These are phyloP conservation scores for Linaria vulgaris DNA, from an alignment of 257 asterid species.

Conservation along the genomic window DNA sequence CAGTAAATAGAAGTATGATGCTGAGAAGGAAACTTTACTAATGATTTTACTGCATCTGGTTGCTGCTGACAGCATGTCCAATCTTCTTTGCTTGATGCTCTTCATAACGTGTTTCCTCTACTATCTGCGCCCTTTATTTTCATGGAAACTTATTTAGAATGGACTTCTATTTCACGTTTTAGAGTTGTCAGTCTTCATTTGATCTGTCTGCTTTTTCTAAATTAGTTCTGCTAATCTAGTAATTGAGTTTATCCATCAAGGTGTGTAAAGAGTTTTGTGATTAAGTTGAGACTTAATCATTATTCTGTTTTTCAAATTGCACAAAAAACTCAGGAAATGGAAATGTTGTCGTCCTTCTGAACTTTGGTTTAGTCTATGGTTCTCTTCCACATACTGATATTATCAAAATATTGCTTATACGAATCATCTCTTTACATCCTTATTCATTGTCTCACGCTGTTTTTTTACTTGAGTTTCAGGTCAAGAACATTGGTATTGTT, in stretches of 20 bases:
- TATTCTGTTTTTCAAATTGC: conserved; percentile 12
- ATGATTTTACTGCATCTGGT: too few relatives aligned
- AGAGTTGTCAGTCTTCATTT: not conserved
- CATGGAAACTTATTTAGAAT: conserved; percentile 15
- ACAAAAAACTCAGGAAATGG: conserved; percentile 8
- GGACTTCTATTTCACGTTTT: conserved; percentile 1
- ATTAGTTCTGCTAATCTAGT: conserved; percentile 16
- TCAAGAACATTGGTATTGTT: conserved; percentile 52
- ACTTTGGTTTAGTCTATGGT: conserved; percentile 14
- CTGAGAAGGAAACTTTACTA: too few relatives aligned
- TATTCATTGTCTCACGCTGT: conserved; percentile 25
- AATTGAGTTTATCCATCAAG: conserved; percentile 8
- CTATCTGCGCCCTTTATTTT: not conserved
- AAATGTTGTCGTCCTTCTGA: conserved; percentile 8
- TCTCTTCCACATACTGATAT: conserved; percentile 17
- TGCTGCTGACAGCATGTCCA: not conserved
- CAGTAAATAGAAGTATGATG: too few relatives aligned
- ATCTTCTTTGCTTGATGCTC: not conserved
- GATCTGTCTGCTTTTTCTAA: conserved; percentile 7
- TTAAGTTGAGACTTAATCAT: not conserved
- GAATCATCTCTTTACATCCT: not conserved
- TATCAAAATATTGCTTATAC: conserved; percentile 11
- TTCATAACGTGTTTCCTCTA: too few relatives aligned
- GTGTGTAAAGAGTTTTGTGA: not conserved
- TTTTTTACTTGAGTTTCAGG: conserved; percentile 46